Evolutionary conservation across 441 rosid genomes (phyloP), one percentile per base, ranked within the genome.

Genomic region (Lepidium campestre): DNA sequence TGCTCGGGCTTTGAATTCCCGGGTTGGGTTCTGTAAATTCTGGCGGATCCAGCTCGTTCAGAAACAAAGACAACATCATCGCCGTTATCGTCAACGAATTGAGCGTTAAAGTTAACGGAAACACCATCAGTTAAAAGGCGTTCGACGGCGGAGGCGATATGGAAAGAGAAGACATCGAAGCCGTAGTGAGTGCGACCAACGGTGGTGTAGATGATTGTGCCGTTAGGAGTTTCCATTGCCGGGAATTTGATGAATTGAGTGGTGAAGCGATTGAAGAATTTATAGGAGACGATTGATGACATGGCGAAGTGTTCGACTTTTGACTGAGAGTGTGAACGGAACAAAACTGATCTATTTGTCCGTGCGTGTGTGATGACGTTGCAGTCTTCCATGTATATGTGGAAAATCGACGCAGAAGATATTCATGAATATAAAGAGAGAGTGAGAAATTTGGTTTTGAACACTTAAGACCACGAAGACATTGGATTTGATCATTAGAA

Each of bases 101-200:
- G 92, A 67, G 87, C 98, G 61, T 89, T 89, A 73, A 81, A 86
- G 77, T 89, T 87, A 77, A 89, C 74, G 62, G 95, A 89, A 9
- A 75, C 22, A n/a, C 86, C 88, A 61, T 87, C 91, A 6, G 96
- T 80, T 69, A 92, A 86, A 68, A 84, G 75, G 62, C 65, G 53
- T 67, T 70, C 68, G 8, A 32, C 8, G 23, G 70, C 2, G 32
- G 76, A 62, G 4, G 64, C 48, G 3, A 79, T 72, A 46, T 74
- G 59, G 68, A 81, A 20, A 62, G 86, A 82, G 81, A 87, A 89
- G 44, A 86, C 79, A 50, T 92, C 96, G 82, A 92, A 92, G 72
- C 96, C 98, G 64, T 87, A 87, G 58, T 75, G 44, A 17, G 84
- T 59, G 17, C 90, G 82, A 64, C 88, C 98, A 52, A 92, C 57